phyloP scores from a whole-genome alignment of 1,139 yeast species.

The Scheffersomyces parashehatae region DNA sequence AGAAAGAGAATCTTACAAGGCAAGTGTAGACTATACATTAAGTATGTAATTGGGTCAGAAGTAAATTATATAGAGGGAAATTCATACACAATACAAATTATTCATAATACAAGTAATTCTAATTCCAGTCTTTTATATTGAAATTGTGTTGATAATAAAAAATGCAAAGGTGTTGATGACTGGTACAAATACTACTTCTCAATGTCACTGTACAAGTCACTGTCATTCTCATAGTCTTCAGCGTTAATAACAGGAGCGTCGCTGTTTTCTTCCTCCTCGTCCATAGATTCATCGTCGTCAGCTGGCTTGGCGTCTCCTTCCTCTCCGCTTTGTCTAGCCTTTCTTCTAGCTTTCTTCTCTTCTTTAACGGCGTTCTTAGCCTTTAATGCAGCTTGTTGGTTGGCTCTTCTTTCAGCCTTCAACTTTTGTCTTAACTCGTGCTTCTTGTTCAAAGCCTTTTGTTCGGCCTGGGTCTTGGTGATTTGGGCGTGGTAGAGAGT shows the following conservation, averaged over 20 bases:
- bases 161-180: too few relatives aligned
- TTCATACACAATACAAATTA: too few relatives aligned
- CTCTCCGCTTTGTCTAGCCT: slow-evolving; percentile 52
- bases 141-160: too few relatives aligned
- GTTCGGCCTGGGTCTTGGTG: slow-evolving; percentile 62
- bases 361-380: slow-evolving; percentile 74
- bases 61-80: too few relatives aligned
- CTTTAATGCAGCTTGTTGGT: slow-evolving; percentile 77
- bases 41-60: too few relatives aligned
- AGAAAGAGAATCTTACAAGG: not conserved
- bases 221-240: slow-evolving; percentile 49
- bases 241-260: slow-evolving; percentile 41
- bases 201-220: slow-evolving; percentile 49
- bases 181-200: slow-evolving; percentile 12
- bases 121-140: too few relatives aligned
- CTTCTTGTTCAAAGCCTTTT: slow-evolving; percentile 59
- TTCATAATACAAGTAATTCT: too few relatives aligned
- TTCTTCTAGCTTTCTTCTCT: slow-evolving; percentile 71
- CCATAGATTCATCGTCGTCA: slow-evolving; percentile 20
- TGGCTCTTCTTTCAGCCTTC: slow-evolving; percentile 71
- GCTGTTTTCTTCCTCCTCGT: slow-evolving; percentile 19
- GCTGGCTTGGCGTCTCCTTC: slow-evolving; percentile 19
- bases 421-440: slow-evolving; percentile 64
- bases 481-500: slow-evolving; percentile 78
- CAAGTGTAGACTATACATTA: too few relatives aligned